Conservation (phyloP, 2,329 filamentous ascomycete genomes). For the Zymoseptoria tritici region DNA sequence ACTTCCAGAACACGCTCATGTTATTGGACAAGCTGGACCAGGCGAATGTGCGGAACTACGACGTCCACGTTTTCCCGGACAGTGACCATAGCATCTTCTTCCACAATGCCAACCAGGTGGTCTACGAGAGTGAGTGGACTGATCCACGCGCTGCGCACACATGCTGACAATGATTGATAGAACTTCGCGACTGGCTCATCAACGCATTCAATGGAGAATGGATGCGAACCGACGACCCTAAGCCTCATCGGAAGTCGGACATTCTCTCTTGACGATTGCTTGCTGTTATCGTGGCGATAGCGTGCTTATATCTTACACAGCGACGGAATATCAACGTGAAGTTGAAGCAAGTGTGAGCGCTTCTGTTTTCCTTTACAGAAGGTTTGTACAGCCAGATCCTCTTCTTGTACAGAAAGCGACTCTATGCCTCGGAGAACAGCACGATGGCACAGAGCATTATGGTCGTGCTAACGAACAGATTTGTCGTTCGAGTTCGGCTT, state of each 20-base stretch:
- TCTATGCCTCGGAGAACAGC: background rate
- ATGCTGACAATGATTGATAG: constrained; percentile 36
- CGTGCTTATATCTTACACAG: background rate
- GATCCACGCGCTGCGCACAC: background rate
- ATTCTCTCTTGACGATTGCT: background rate
- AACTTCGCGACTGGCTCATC: constrained; percentile 81
- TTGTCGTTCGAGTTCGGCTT: too few relatives aligned
- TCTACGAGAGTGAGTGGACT: constrained; percentile 75
- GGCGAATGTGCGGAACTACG: constrained; percentile 79
- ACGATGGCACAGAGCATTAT: background rate
- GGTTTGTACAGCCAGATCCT: background rate
- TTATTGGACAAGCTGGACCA: constrained; percentile 82
- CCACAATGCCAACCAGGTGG: constrained; percentile 82
- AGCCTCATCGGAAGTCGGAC: constrained; percentile 29
- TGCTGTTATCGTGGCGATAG: background rate
- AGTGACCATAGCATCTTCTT: constrained; percentile 94
- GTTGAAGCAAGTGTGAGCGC: background rate
- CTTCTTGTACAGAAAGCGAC: background rate
- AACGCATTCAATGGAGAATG: constrained; percentile 98
- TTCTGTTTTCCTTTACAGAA: background rate
- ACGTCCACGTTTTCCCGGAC: constrained; percentile 93
- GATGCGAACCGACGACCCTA: constrained; percentile 53
- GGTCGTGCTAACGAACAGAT: too few relatives aligned
- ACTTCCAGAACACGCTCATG: constrained; percentile 87
- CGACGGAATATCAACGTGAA: background rate